Evolutionary conservation across 2,329 filamentous ascomycete genomes (phyloP), one percentile per base, ranked within the genome.

Genomic region (Hirsutella thompsonii): DNA sequence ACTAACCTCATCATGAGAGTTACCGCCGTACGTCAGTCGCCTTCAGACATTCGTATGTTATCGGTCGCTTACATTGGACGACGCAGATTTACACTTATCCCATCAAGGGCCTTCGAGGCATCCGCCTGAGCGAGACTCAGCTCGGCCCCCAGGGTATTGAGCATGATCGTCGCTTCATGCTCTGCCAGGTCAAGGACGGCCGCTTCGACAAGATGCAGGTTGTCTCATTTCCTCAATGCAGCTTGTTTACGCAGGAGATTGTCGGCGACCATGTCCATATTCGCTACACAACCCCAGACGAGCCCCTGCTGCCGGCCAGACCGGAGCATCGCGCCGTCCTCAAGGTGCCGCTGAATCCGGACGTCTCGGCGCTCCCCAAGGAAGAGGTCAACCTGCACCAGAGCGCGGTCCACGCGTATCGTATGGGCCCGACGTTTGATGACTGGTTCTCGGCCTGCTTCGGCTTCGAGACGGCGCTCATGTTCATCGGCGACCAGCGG

Each of bases 111-210:
- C 69, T 86, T n/a, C 74, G 77, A 29, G 74, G 73, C 39, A 72
- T 81, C 41, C 57, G 67, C 16, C 61, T 86, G 26, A 44, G 64
- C 4, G 57, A 61, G 1, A 68, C 78, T 3, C 58, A 60, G n/a
- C 58, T 85, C 37, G 73, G 71, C 5, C 64, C 67, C n/a, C 70
- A 76, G 46, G 81, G 82, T 13, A 66, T 85, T 49, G 62, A 66
- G 33, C 63, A 82, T 54, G 83, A 88, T 61, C 73, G 83, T 9
- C 67, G 68, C 28, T 87, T 84, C 59, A 83, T 87, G 74, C 69
- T 87, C 4, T 69, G 76, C 46, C 72, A 72, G 49, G 63, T 73
- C 47, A 53, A 63, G 16, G 57, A 61, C 33, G 63, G 55, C 21
- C 51, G 56, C 29, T 52, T 74, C 21, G 59, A 64, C 45, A 78